Evolutionary conservation across 2,329 filamentous ascomycete genomes (phyloP), one percentile per base, ranked within the genome.

Genomic region (Pezicula neosporulosa): DNA sequence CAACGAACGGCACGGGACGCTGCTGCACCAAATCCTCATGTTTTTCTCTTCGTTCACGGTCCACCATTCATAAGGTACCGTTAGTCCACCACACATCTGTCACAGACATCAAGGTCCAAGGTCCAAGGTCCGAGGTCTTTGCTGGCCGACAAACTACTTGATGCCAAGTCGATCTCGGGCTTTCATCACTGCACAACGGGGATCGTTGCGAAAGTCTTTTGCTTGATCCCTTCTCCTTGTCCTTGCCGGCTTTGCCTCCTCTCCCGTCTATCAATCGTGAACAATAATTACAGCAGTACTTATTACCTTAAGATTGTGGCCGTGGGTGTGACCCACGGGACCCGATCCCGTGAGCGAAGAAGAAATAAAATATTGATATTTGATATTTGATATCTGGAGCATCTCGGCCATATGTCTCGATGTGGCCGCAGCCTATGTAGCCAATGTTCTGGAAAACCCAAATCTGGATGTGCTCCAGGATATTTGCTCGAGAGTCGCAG

Each of bases 291-390:
- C 24, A 24, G 24, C 24, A 24, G 5, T 24, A 24, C 24, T 24
- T 24, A 24, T 24, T 24, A 24, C 5, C 24, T 24, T 24, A 24
- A 24, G 24, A 24, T 24, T 24, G 24, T 24, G 24, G 24, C 24
- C 5, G 24, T 24, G 24, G 24, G 24, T 24, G 24, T 33, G 30
- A 33, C 30, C 30, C 30, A 33, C 53, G 50, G 51, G 57, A 56
- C 59, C 59, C 60, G 54, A 53, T 54, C 53, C 48, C 54, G 52
- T 47, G 45, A 51, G 53, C 56, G 49, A 56, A 54, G 53, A 56
- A 6, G n/a, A 28, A 13, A 27, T 47, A 12, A 24, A 24, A 24
- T 24, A 24, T 24, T 24, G 24, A 24, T 24, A 24, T 24, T 24
- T 24, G 24, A 24, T 24, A 24, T 24, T 43, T 44, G 28, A 48